Evolutionary conservation across 2,329 filamentous ascomycete species (phyloP).

Genomic region (Verticillium alfalfae): DNA sequence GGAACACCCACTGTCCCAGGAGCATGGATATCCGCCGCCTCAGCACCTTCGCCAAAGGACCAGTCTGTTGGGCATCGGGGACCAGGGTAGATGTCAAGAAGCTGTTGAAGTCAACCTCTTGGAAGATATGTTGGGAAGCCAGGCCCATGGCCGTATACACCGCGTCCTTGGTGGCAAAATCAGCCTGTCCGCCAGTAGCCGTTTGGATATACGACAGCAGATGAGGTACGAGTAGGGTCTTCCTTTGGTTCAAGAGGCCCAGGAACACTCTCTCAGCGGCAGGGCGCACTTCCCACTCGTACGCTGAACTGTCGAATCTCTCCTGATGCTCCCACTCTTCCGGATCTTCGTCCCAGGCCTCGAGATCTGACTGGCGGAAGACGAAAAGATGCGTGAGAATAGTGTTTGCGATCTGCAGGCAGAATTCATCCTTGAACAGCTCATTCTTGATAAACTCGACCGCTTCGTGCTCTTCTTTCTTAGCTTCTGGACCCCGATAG

Average conservation of each 20-base stretch:
- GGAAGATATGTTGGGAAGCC: conserved; percentile 68
- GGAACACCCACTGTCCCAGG: conserved; percentile 81
- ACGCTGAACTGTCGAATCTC: conserved; percentile 77
- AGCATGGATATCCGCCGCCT: conserved; percentile 84
- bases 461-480: conserved; percentile 69
- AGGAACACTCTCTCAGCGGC: conserved; percentile 93
- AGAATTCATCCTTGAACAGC: conserved; percentile 70
- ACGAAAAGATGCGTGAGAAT: conserved; percentile 86
- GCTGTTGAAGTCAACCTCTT: conserved; percentile 75
- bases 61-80: conserved; percentile 65
- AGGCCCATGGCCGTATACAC: conserved; percentile 91
- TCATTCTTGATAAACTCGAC: conserved; percentile 64
- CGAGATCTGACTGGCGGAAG: conserved; percentile 77
- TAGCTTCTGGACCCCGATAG: conserved; percentile 68
- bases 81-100: conserved; percentile 73
- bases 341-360: conserved; percentile 89
- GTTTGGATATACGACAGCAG: conserved; percentile 78
- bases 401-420: conserved; percentile 75
- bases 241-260: conserved; percentile 85
- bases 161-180: conserved; percentile 84
- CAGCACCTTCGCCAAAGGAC: conserved; percentile 68
- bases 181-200: conserved; percentile 58
- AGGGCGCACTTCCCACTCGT: conserved; percentile 86
- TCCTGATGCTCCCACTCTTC: conserved; percentile 94
- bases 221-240: conserved; percentile 71